These are phyloP conservation scores for Botryotinia globosa DNA, from an alignment of 2,329 filamentous ascomycete species.

Conservation along the genomic window DNA sequence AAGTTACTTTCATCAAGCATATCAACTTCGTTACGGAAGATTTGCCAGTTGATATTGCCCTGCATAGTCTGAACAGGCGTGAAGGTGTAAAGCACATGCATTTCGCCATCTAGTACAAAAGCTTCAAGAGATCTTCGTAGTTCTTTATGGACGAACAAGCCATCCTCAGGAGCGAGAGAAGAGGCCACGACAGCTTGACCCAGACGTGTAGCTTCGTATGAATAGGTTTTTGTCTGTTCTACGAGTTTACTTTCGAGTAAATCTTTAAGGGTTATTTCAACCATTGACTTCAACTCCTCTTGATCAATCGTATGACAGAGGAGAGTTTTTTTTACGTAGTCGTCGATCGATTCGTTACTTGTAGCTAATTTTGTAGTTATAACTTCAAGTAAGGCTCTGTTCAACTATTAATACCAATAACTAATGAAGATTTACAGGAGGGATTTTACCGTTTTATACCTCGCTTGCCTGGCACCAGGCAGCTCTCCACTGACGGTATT, in stretches of 20 bases:
- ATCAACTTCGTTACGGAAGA: constrained; percentile 70
- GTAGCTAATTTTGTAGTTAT: constrained; percentile 67
- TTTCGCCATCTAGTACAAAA: constrained; percentile 78
- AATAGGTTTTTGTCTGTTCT: constrained; percentile 46
- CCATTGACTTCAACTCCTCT: constrained; percentile 50
- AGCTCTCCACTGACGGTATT: constrained; percentile 66
- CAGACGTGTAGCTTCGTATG: constrained; percentile 60
- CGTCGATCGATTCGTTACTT: constrained; percentile 60
- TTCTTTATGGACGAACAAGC: constrained; percentile 69
- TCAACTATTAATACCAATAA: constrained; percentile 24
- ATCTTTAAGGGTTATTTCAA: constrained; percentile 58
- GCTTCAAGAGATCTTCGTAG: constrained; percentile 63
- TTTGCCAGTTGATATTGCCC: constrained; percentile 65
- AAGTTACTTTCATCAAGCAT: constrained; percentile 67
- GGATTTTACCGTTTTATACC: constrained; percentile 60
- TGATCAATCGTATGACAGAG: constrained; percentile 56
- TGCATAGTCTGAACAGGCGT: constrained; percentile 64
- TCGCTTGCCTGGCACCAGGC: constrained; percentile 62
- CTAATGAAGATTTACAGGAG: background rate
- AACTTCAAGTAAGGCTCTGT: constrained; percentile 67
- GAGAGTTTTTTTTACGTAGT: constrained; percentile 67
- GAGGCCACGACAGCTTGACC: constrained; percentile 71
- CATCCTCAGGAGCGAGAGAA: constrained; percentile 70
- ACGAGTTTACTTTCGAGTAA: constrained; percentile 57
- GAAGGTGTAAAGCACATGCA: constrained; percentile 76